Base-by-base conservation (phyloP, 1,139 yeast genomes). In the Taphrina sp. region DNA sequence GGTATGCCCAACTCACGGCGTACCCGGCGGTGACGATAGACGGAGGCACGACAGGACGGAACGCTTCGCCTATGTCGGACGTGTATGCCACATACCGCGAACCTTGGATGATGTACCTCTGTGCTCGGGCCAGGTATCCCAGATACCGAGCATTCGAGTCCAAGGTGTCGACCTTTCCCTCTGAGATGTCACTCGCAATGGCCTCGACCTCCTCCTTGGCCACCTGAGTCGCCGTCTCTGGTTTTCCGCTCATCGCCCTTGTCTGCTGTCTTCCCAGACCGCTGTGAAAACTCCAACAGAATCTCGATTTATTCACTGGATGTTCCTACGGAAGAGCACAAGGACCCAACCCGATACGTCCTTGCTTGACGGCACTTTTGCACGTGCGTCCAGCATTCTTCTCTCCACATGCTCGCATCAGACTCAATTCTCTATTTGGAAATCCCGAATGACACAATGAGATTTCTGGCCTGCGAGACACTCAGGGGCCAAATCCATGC, bases 31-130 rank as follows among this genome's bases (percentile, higher is more conserved):
- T 75, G 17, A 86, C 94, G 33, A 82, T 59, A 37, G 65, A 64
- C 1, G 94, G 90, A 64, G 82, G 85, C 5, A 88, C 92, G 17
- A 86, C 85, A 0, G 95, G 95, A 56, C 95, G 76, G 70, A 86
- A 86, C n/a, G 92, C 84, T 67, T 86, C 95, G 22, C 95, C 95
- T 61, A 86, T 81, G 66, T 86, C 95, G 0, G 92, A 84, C 4
- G 95, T 85, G 69, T 86, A 86, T 1, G 95, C 95, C 23, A 86
- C 87, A 65, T 86, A 86, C 63, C 95, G 72, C 66, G 47, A 31
- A 14, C 47, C 34, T 19, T 35, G 41, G 24, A 52, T 19, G 33
- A 52, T 10, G 34, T 46, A 26, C 5, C 51, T 43, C 26, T 45
- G 52, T 14, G 52, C 52, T 17, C 58, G 20, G 17, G 54, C 59